These are phyloP conservation scores for Podaxis sp. DNA, from an alignment of 768 basidiomycete species.

Conservation along the genomic window DNA sequence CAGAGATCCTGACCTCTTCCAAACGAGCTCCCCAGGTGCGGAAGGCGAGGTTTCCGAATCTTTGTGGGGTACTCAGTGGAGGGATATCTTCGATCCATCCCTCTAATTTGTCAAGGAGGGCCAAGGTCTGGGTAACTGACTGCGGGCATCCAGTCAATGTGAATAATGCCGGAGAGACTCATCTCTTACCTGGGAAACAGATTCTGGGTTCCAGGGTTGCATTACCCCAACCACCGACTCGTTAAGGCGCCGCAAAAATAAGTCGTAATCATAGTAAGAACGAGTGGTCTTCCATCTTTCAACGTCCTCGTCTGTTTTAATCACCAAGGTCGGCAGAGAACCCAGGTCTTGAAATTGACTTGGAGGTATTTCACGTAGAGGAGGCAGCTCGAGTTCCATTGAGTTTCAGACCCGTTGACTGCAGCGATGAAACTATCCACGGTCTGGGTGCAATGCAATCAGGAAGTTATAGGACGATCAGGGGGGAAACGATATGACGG, in stretches of 20 bases:
- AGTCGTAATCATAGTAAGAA: constrained; percentile 70
- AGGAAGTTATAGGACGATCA: neutral
- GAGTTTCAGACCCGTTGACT: neutral
- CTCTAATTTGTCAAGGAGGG: constrained; percentile 64
- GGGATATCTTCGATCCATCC: constrained; percentile 83
- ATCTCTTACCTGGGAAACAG: constrained; percentile 34
- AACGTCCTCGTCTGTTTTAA: constrained; percentile 73
- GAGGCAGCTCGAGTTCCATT: constrained; percentile 1
- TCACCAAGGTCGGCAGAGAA: constrained; percentile 47
- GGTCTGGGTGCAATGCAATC: neutral
- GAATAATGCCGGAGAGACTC: neutral
- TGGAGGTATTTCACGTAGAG: constrained; percentile 27
- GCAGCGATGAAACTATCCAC: neutral
- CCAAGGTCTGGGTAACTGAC: constrained; percentile 47
- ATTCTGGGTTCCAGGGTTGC: constrained; percentile 41
- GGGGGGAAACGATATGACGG: neutral
- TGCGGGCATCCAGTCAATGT: constrained; percentile 23
- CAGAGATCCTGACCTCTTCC: constrained; percentile 55
- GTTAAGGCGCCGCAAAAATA: constrained; percentile 75
- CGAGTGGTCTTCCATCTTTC: constrained; percentile 65
- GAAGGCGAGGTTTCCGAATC: constrained; percentile 93
- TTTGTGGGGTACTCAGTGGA: constrained; percentile 66
- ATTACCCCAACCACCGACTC: constrained; percentile 71
- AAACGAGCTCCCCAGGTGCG: constrained; percentile 79
- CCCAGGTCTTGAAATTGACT: constrained; percentile 18